These are phyloP conservation scores for Yarrowia sp. DNA, from an alignment of 805 yeast genomes.

Conservation along the genomic window DNA sequence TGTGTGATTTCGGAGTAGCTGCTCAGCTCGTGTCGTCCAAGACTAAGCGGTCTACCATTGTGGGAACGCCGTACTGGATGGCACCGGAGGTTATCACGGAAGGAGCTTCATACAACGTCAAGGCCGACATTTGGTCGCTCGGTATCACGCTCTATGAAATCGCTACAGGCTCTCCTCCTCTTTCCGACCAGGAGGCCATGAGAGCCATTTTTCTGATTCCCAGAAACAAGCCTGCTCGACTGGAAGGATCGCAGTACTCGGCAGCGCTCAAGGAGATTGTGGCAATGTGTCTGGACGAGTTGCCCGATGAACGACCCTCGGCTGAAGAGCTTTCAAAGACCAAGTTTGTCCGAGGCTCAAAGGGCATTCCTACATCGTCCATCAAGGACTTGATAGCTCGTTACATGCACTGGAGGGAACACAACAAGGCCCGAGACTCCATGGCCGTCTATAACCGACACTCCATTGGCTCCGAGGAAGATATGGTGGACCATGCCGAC, in stretches of 20 bases:
- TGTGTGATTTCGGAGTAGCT: conserved; percentile 98
- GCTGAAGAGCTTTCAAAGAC: conserved; percentile 83
- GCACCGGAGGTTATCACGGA: conserved; percentile 49
- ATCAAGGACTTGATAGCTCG: conserved; percentile 70
- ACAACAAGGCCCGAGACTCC: conserved; percentile 47
- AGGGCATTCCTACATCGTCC: conserved; percentile 55
- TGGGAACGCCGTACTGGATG: conserved; percentile 63
- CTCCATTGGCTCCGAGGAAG: conserved; percentile 31
- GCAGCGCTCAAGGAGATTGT: conserved; percentile 76
- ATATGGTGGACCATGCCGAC: conserved; percentile 32
- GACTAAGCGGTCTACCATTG: conserved; percentile 86
- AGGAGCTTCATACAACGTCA: conserved; percentile 50
- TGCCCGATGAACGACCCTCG: conserved; percentile 79
- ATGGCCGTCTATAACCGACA: conserved; percentile 35
- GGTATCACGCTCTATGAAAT: conserved; percentile 94
- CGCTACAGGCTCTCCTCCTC: conserved; percentile 97
- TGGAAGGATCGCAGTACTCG: conserved; percentile 86
- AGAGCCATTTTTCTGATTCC: conserved; percentile 94
- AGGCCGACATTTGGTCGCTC: conserved; percentile 96
- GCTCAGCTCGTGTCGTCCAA: conserved; percentile 79
- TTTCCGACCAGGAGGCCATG: conserved; percentile 89
- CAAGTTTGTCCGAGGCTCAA: conserved; percentile 65
- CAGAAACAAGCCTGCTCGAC: conserved; percentile 87
- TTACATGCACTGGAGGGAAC: conserved; percentile 55
- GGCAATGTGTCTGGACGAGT: conserved; percentile 90